Conservation (phyloP, 345 rosid genomes). For the Ceriops zippeliana region DNA sequence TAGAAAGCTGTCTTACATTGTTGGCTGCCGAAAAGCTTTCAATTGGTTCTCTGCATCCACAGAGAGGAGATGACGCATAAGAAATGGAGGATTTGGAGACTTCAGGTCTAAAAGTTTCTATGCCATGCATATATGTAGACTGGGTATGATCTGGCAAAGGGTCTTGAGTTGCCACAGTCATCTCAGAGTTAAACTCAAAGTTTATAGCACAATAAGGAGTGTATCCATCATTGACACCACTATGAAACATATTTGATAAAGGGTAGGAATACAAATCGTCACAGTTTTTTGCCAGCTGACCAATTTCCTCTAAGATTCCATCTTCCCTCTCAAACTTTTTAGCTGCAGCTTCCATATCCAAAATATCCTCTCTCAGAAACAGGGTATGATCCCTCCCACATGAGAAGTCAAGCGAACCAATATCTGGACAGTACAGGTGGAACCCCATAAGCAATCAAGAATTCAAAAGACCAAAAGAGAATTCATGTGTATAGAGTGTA, state of each 20-base stretch:
- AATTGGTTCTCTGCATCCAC: slow-evolving; percentile 36
- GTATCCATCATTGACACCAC: slow-evolving; percentile 52
- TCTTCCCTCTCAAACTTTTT: slow-evolving; percentile 67
- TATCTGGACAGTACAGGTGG: slow-evolving; percentile 40
- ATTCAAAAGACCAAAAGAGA: not conserved
- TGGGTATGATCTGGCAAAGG: slow-evolving; percentile 21
- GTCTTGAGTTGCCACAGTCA: slow-evolving; percentile 10
- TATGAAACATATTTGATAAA: slow-evolving; percentile 32
- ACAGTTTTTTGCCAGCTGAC: slow-evolving; percentile 31
- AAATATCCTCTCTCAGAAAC: slow-evolving; percentile 69
- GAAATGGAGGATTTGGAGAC: slow-evolving; percentile 35
- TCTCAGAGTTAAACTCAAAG: slow-evolving; percentile 27
- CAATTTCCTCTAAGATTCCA: slow-evolving; percentile 36
- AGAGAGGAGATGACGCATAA: slow-evolving; percentile 43
- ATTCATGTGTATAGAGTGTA: not conserved
- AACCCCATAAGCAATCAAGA: slow-evolving; percentile 10
- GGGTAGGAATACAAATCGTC: slow-evolving; percentile 56
- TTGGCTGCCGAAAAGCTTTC: slow-evolving; percentile 35
- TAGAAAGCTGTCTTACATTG: slow-evolving; percentile 50
- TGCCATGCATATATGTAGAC: slow-evolving; percentile 17
- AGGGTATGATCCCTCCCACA: slow-evolving; percentile 65
- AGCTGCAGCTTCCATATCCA: slow-evolving; percentile 82
- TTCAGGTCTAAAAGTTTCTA: slow-evolving; percentile 19
- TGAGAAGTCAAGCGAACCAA: slow-evolving; percentile 53
- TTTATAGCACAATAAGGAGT: slow-evolving; percentile 62